A percentile compares a stretch with the other conserved stretches of the same genome.
These are phyloP conservation scores for Bimuria novae-zelandiae DNA, from an alignment of 2,329 filamentous ascomycete genomes.

Conservation along the genomic window DNA sequence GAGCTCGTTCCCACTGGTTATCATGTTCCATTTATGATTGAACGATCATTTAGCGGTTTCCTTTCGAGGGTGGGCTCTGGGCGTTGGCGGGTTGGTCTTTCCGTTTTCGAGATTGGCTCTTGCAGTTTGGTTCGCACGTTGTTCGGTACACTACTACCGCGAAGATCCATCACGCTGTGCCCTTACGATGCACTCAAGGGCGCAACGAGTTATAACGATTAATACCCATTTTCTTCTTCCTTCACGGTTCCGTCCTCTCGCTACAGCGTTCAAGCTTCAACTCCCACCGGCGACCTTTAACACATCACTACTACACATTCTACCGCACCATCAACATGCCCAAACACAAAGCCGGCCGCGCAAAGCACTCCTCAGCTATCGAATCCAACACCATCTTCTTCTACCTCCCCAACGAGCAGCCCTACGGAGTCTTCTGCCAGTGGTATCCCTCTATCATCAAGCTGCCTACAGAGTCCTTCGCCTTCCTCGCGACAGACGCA, in stretches of 20 bases:
- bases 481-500: conserved; percentile 8
- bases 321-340: conserved; percentile 4
- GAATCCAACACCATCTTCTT: conserved; percentile 12
- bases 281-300: too few relatives aligned
- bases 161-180: background rate
- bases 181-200: background rate
- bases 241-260: background rate
- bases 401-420: conserved; percentile 41
- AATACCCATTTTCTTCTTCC: background rate
- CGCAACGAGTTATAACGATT: background rate
- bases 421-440: conserved; percentile 58
- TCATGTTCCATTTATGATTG: background rate
- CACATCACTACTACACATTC: too few relatives aligned
- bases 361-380: background rate
- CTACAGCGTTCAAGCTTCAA: too few relatives aligned
- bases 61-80: background rate
- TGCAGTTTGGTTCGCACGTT: background rate
- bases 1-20: too few relatives aligned
- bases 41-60: background rate
- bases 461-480: conserved; percentile 31
- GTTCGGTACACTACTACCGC: background rate
- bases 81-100: background rate
- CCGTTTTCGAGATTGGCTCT: background rate
- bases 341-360: conserved; percentile 4
- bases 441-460: conserved; percentile 57